Base-by-base conservation (phyloP, 176 grass and related monocot species). In the Typha latifolia region DNA sequence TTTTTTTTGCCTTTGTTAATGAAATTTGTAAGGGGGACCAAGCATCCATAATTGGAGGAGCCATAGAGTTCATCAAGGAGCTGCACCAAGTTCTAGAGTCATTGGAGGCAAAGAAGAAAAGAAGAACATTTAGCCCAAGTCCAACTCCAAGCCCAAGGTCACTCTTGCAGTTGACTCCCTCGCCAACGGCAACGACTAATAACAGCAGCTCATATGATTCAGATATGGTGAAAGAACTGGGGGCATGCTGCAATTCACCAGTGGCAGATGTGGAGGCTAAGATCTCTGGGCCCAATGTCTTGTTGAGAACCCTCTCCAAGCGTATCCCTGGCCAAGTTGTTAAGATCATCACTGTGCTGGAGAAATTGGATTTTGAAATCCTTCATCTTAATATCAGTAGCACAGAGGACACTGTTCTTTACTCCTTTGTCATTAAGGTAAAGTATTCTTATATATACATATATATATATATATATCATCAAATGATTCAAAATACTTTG, bases 351-450 rank as follows among this genome's bases (percentile, higher is more conserved):
- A 77, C 72, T 26, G 51, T 84, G 61, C 83, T 99, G 10, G 89
- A 99, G 72, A 76, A 47, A 12, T 74, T 90, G 19, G 76, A 91
- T 48, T 83, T 97, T 12, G 83, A 97, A 75, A 80, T 92, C 55
- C 80, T 97, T 69, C 94, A 99, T 55, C 80, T 93, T 63, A 99
- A 99, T 69, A 93, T 99, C 66, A 93, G 86, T 72, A 90, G 85
- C 88, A 99, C 82, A 86, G 89, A 99, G 2, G 89, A 99, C 72
- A 90, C 89, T 22, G 89, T 90, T 15, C 88, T 99, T 63, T 77
- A 99, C 79, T 99, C 94, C 51, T 90, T 99, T 64, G 85, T 99
- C 79, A 76, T 93, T 61, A 99, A 93, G 87, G 91, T 89, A 70
- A 37, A n/a, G 12, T 24, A 55, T 16, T 47, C 43, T 19, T 27